These are phyloP conservation scores for Heimioporus sp. DNA, from an alignment of 768 basidiomycete species.

Conservation along the genomic window DNA sequence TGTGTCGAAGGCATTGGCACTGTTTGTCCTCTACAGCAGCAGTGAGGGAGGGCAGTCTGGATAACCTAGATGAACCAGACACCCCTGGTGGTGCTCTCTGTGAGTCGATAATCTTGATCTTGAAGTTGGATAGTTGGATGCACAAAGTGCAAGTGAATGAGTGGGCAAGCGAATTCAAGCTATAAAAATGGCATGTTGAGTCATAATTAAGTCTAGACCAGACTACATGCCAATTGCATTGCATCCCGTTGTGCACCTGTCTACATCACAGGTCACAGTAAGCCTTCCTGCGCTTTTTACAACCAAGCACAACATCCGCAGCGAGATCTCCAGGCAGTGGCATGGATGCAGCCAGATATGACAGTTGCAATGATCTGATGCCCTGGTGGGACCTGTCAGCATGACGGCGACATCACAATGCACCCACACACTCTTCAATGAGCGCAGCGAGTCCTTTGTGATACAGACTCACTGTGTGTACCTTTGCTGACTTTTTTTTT, in stretches of 20 bases:
- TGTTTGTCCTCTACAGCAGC: constrained; percentile 84
- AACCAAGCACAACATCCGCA: constrained; percentile 81
- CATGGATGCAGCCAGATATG: constrained; percentile 69
- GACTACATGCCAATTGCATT: constrained; percentile 73
- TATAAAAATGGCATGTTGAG: too few species aligned
- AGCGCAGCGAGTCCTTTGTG: constrained; percentile 73
- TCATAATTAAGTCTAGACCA: constrained; percentile 25
- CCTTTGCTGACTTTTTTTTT: constrained; percentile 79
- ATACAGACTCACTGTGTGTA: constrained; percentile 78
- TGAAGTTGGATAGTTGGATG: constrained; percentile 88
- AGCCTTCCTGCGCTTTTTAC: constrained; percentile 71
- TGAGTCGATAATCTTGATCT: constrained; percentile 86
- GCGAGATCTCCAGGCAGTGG: constrained; percentile 60
- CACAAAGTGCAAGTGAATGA: constrained; percentile 59
- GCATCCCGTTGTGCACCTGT: constrained; percentile 71
- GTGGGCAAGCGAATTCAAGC: too few species aligned
- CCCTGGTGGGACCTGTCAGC: constrained; percentile 40
- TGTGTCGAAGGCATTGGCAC: constrained; percentile 99
- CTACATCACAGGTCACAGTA: constrained; percentile 78
- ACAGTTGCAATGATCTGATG: constrained; percentile 55
- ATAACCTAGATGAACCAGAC: constrained; percentile 18
- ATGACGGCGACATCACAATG: not conserved
- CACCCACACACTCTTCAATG: constrained; percentile 77
- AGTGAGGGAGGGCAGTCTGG: constrained; percentile 35
- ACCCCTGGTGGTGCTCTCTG: constrained; percentile 93